phyloP scores from a whole-genome alignment of 2,329 filamentous ascomycete genomes.

The Didymella keratinophila region DNA sequence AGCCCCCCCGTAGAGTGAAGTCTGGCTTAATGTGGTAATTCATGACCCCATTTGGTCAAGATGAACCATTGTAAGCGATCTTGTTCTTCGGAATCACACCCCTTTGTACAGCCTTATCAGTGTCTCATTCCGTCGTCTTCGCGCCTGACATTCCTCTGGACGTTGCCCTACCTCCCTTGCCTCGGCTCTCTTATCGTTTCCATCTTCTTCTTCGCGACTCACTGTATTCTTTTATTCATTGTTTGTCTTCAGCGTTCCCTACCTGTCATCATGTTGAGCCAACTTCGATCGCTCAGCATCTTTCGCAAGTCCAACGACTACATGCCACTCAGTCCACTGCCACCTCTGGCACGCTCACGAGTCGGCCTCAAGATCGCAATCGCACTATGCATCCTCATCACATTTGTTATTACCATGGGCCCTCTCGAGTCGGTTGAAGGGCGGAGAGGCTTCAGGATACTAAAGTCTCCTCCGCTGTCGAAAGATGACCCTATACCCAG shows the following conservation, averaged over 20 bases:
- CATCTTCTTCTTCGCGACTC: background rate
- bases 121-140: background rate
- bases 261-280: slow-evolving; percentile 1
- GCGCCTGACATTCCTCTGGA: background rate
- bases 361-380: slow-evolving; percentile 14
- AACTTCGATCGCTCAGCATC: slow-evolving; percentile 9
- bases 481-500: slow-evolving; percentile 22
- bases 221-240: background rate
- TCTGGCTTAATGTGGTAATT: background rate
- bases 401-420: slow-evolving; percentile 5
- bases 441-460: slow-evolving; percentile 4
- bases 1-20: background rate
- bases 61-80: background rate
- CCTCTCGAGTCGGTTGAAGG: slow-evolving; percentile 4
- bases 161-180: background rate
- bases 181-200: background rate
- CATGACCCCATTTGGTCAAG: background rate
- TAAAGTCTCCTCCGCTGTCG: background rate
- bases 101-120: background rate
- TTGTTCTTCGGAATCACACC: background rate
- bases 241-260: background rate
- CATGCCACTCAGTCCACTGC: slow-evolving; percentile 6
- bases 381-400: slow-evolving; percentile 5
- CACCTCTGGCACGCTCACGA: slow-evolving; percentile 15
- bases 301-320: slow-evolving; percentile 19